Evolutionary conservation across 192 early-diverging fungal genomes (phyloP).

Genomic region (Coemansia sp.): DNA sequence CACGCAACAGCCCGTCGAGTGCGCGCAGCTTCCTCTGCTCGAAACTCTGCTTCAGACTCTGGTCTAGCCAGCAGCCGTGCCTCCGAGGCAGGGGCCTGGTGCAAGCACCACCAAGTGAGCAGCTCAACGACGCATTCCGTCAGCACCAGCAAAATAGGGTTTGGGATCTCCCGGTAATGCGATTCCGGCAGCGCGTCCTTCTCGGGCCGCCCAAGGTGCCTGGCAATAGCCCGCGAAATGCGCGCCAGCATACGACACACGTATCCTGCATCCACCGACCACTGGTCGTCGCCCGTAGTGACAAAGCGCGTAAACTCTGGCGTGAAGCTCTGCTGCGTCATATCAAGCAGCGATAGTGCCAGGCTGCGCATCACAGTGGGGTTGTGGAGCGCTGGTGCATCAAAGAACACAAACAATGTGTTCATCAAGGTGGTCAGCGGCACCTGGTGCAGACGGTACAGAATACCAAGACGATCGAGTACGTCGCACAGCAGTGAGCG

Average conservation of each 20-base stretch:
- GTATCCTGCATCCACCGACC: conserved; percentile 34
- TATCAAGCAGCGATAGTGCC: conserved; percentile 57
- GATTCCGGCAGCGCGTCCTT: conserved; percentile 42
- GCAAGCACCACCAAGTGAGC: conserved; percentile 54
- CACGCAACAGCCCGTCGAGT: conserved; percentile 22
- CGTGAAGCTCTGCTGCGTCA: conserved; percentile 54
- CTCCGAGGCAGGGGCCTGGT: conserved; percentile 17
- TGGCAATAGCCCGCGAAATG: conserved; percentile 29
- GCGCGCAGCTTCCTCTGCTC: conserved; percentile 30
- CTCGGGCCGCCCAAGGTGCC: conserved; percentile 25
- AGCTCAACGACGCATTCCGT: conserved; percentile 50
- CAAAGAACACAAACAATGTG: conserved; percentile 65
- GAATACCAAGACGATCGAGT: conserved; percentile 62
- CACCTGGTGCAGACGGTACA: conserved; percentile 62
- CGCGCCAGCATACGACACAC: conserved; percentile 36
- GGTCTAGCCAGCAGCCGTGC: conserved; percentile 16
- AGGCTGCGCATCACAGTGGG: conserved; percentile 57
- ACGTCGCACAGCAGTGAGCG: conserved; percentile 58
- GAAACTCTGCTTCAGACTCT: conserved; percentile 30
- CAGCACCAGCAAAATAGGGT: conserved; percentile 42
- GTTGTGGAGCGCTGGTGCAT: conserved; percentile 61
- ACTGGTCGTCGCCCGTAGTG: conserved; percentile 10
- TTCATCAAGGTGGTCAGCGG: conserved; percentile 68
- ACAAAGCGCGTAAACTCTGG: conserved; percentile 46
- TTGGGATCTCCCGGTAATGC: conserved; percentile 53